Evolutionary conservation across 106 monocot genomes (phyloP).

Genomic region (Posidonia australis): DNA sequence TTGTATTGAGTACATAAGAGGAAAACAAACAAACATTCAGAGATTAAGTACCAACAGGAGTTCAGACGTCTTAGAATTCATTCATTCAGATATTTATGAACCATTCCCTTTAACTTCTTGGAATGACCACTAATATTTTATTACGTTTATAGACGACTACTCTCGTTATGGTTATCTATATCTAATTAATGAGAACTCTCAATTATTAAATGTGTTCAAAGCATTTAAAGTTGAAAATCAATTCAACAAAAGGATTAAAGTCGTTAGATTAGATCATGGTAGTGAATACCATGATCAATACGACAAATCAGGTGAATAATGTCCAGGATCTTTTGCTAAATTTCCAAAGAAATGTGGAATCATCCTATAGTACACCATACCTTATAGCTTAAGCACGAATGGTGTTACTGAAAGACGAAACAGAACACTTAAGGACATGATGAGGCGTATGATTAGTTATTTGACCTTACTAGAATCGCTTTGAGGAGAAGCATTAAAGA

Average conservation of each 20-base stretch:
- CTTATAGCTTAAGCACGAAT: not conserved
- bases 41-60: no score
- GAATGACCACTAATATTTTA: no score
- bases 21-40: no score
- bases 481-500: conserved; percentile 2
- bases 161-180: no score
- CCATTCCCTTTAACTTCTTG: no score
- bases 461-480: not conserved
- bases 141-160: no score
- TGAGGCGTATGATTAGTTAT: conserved; percentile 6
- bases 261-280: not conserved
- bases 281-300: not conserved
- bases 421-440: conserved; percentile 3
- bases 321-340: not conserved
- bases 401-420: conserved; percentile 4
- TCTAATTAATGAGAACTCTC: no score
- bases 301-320: not conserved
- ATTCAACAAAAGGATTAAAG: not conserved
- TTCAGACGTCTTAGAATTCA: no score
- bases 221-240: not conserved
- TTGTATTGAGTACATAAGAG: no score
- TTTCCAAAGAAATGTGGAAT: conserved; percentile 3
- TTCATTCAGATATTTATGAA: no score
- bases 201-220: no score
- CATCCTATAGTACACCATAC: not conserved